Conservation (phyloP, 371 early-diverging fungal genomes). For the Vairimorpha necatrix region DNA sequence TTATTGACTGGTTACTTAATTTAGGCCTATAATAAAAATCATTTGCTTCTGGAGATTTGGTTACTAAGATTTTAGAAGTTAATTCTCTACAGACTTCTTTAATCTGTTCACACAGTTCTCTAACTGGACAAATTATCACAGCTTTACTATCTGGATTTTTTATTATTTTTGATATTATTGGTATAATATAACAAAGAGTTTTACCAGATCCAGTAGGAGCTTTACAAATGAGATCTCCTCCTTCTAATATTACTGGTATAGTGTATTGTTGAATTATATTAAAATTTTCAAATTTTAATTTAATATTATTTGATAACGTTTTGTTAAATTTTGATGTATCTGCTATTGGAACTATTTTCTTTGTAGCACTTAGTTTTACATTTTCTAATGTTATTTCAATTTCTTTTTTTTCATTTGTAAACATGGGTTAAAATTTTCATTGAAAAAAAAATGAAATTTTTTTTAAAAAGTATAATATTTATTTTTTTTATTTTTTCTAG, state of each 20-base stretch:
- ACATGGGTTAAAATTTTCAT: background rate
- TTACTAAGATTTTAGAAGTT: background rate
- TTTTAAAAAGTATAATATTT: background rate
- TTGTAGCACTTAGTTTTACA: background rate
- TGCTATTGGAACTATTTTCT: background rate
- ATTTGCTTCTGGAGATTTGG: background rate
- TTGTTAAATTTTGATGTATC: slow-evolving; percentile 1
- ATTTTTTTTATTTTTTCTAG: no score
- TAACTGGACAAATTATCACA: slow-evolving; percentile 67
- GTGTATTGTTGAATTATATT: slow-evolving; percentile 88
- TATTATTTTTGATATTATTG: slow-evolving; percentile 60
- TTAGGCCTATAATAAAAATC: slow-evolving; percentile 1
- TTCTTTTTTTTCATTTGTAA: slow-evolving; percentile 3
- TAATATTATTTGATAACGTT: slow-evolving; percentile 73
- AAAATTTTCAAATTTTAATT: slow-evolving; percentile 78
- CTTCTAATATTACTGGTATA: slow-evolving; percentile 83
- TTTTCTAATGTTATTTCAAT: background rate
- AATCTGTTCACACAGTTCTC: slow-evolving; percentile 93
- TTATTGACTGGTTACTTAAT: background rate
- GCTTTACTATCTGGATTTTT: slow-evolving; percentile 18
- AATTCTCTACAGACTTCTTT: slow-evolving; percentile 69
- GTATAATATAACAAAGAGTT: slow-evolving; percentile 70
- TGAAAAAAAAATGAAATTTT: background rate
- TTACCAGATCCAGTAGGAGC: slow-evolving; percentile 97
- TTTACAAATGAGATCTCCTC: slow-evolving; percentile 90